A percentile compares a stretch with the other conserved stretches of the same genome.
Evolutionary conservation across 495 filamentous ascomycete genomes (phyloP).

Genomic region (Lasiosphaeria hispida): DNA sequence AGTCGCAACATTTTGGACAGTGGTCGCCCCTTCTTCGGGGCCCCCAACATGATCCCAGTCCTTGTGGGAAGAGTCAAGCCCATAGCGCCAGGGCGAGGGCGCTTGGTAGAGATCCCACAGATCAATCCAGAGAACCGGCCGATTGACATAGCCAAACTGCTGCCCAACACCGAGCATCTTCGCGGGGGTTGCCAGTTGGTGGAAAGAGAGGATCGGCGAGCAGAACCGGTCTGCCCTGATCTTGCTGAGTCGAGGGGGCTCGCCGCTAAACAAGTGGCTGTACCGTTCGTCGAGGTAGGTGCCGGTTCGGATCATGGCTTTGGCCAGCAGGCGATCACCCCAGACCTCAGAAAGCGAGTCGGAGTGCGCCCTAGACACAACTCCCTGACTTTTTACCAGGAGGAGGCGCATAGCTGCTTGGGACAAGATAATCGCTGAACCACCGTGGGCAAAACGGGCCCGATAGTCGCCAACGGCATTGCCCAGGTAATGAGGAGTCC

Average conservation of each 20-base stretch:
- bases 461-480: slow-evolving; percentile 49
- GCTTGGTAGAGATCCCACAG: slow-evolving; percentile 38
- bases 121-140: slow-evolving; percentile 40
- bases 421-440: slow-evolving; percentile 44
- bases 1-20: slow-evolving; percentile 27
- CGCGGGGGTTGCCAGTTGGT: slow-evolving; percentile 32
- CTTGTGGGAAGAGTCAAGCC: slow-evolving; percentile 24
- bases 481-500: slow-evolving; percentile 44
- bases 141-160: slow-evolving; percentile 31
- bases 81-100: slow-evolving; percentile 30
- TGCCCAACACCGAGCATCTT: slow-evolving; percentile 38
- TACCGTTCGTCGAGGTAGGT: slow-evolving; percentile 46
- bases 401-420: slow-evolving; percentile 39
- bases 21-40: slow-evolving; percentile 32
- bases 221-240: slow-evolving; percentile 44
- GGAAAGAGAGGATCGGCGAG: slow-evolving; percentile 40
- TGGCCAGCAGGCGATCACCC: slow-evolving; percentile 45
- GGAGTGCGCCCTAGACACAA: slow-evolving; percentile 31
- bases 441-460: slow-evolving; percentile 48
- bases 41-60: slow-evolving; percentile 42
- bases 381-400: slow-evolving; percentile 30
- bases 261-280: slow-evolving; percentile 46
- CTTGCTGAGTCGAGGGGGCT: slow-evolving; percentile 39
- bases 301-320: slow-evolving; percentile 37
- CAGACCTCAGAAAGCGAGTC: slow-evolving; percentile 40